A percentile compares a stretch with the other conserved stretches of the same genome.
phyloP scores from a whole-genome alignment of 2,329 filamentous ascomycete genomes.

The Aspergillus calidoustus region DNA sequence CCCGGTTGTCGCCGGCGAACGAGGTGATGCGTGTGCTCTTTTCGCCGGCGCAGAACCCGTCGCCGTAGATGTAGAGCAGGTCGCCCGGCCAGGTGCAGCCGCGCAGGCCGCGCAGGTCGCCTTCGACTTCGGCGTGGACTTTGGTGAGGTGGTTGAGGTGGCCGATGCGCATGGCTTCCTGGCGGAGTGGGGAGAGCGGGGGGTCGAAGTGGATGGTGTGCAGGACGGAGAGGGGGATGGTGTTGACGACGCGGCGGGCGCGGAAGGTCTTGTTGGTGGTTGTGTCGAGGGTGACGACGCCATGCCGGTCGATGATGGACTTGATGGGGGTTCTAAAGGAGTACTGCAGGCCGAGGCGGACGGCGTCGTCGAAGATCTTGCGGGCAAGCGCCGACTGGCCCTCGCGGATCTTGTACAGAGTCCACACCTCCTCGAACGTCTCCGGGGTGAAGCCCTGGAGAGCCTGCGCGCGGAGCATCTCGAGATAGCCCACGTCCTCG shows the following conservation, averaged over 20 bases:
- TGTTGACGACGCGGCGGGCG: neutral
- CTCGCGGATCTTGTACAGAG: too few relatives aligned
- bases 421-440: constrained; percentile 21
- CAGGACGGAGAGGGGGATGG: neutral
- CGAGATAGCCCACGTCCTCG: constrained; percentile 51
- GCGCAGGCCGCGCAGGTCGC: neutral
- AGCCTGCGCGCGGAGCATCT: constrained; percentile 57
- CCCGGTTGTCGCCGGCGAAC: constrained; percentile 29
- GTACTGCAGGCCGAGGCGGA: neutral
- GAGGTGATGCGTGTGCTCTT: neutral
- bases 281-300: neutral
- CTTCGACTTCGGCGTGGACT: constrained; percentile 23
- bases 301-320: neutral
- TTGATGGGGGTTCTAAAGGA: neutral
- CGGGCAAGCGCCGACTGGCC: too few relatives aligned
- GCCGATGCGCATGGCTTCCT: constrained; percentile 26
- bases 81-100: neutral
- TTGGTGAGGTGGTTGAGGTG: constrained; percentile 35
- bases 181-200: constrained; percentile 26
- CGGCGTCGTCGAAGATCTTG: too few relatives aligned
- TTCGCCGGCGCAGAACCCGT: constrained; percentile 15
- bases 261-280: neutral
- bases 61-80: neutral
- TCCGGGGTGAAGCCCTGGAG: constrained; percentile 48
- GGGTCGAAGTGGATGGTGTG: constrained; percentile 29